Evolutionary conservation across 306 rosid species (phyloP).

Genomic region (Fragaria ananassa): DNA sequence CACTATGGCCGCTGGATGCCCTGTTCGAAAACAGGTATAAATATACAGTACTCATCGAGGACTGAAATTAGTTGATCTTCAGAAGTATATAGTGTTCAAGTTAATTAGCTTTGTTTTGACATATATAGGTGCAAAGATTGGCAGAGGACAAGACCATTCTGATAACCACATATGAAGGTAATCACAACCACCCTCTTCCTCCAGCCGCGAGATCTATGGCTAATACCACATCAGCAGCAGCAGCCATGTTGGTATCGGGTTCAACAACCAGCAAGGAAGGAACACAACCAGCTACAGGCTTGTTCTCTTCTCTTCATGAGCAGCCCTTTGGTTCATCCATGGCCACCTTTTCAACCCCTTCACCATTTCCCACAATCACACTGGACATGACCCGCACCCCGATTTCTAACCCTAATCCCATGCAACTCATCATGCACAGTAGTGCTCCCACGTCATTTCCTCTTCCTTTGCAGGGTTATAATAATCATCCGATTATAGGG

Average conservation of each 20-base stretch:
- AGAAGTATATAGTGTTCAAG: background rate
- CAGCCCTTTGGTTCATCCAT: constrained; percentile 29
- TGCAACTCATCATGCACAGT: background rate
- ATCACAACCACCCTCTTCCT: constrained; percentile 63
- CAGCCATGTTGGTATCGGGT: constrained; percentile 42
- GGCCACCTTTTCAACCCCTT: constrained; percentile 49
- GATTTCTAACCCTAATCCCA: background rate
- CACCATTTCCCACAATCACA: constrained; percentile 47
- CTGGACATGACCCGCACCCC: constrained; percentile 46
- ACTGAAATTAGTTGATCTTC: background rate
- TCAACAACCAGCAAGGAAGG: constrained; percentile 33
- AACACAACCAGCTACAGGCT: constrained; percentile 18
- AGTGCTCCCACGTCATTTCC: constrained; percentile 23
- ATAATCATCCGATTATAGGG: constrained; percentile 19
- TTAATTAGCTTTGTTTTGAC: background rate
- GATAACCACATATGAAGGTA: constrained; percentile 62
- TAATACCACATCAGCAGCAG: constrained; percentile 50
- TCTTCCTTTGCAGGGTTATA: constrained; percentile 26
- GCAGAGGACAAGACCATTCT: constrained; percentile 49
- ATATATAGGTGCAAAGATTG: constrained; percentile 44
- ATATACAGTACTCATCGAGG: background rate
- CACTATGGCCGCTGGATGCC: constrained; percentile 61
- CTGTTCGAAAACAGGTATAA: constrained; percentile 43
- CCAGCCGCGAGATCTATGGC: constrained; percentile 51
- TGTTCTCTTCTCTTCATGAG: constrained; percentile 16